Evolutionary conservation across 257 asterid genomes (phyloP).

Genomic region (Salvia rosmarinus): DNA sequence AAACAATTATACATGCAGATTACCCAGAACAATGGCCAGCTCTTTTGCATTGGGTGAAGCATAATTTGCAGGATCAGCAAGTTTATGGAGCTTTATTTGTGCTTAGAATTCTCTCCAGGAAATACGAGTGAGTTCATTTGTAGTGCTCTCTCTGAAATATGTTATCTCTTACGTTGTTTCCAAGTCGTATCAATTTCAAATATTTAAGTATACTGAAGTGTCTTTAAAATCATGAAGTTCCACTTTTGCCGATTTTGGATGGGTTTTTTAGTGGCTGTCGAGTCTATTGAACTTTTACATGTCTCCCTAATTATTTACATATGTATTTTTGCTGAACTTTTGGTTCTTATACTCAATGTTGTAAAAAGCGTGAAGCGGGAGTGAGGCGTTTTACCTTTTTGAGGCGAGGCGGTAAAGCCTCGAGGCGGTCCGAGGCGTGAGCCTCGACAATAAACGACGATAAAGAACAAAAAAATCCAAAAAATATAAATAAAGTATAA

Average conservation of each 20-base stretch:
- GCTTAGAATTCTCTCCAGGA: constrained; percentile 85
- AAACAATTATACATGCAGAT: constrained; percentile 81
- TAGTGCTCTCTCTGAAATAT: background rate
- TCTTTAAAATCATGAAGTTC: no score
- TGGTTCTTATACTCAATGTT: background rate
- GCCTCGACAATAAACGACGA: no score
- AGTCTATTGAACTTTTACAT: background rate
- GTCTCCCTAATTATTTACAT: background rate
- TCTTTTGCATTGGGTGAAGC: constrained; percentile 90
- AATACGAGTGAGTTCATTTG: constrained; percentile 83
- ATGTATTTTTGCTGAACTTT: background rate
- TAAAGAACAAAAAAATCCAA: no score
- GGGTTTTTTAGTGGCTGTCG: constrained; percentile 13
- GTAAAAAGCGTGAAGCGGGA: no score
- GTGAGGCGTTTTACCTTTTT: no score
- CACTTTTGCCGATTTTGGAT: constrained; percentile 3
- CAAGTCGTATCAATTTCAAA: no score
- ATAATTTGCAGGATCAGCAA: constrained; percentile 83
- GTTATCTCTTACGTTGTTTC: no score
- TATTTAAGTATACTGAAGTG: no score
- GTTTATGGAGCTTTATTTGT: constrained; percentile 91
- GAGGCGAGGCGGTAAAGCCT: no score
- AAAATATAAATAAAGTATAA: no score
- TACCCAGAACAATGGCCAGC: constrained; percentile 98
- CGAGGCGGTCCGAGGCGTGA: no score